These are phyloP conservation scores for Dioscorea alata DNA, from an alignment of 106 monocot species.

Conservation along the genomic window DNA sequence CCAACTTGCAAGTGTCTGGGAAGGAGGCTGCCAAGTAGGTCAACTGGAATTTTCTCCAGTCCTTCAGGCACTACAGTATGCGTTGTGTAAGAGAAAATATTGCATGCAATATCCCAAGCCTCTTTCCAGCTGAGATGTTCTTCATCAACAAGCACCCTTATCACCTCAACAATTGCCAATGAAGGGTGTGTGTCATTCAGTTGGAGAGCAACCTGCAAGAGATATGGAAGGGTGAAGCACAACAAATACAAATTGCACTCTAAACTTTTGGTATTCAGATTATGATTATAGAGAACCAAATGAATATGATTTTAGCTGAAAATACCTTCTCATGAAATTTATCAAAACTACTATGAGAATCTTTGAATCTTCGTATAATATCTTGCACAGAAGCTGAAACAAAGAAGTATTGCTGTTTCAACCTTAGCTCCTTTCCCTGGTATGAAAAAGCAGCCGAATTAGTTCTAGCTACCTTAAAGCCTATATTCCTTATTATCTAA, in stretches of 20 bases:
- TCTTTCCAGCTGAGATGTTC: slow-evolving; percentile 22
- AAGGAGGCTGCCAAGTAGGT: slow-evolving; percentile 25
- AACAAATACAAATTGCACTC: too few relatives aligned
- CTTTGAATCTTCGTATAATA: slow-evolving; percentile 30
- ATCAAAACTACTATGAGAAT: slow-evolving; percentile 24
- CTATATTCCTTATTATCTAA: too few relatives aligned
- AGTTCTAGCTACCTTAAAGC: neutral
- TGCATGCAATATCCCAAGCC: slow-evolving; percentile 24
- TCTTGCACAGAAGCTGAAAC: slow-evolving; percentile 41
- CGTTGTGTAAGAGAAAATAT: slow-evolving; percentile 30
- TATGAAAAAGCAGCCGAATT: neutral
- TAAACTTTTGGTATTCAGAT: neutral
- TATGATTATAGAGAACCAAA: neutral
- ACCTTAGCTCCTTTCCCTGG: slow-evolving; percentile 38
- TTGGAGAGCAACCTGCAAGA: slow-evolving; percentile 36
- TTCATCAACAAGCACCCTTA: slow-evolving; percentile 31
- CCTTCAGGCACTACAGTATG: slow-evolving; percentile 27
- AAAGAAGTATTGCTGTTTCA: slow-evolving; percentile 44
- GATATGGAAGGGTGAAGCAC: neutral
- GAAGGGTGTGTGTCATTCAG: slow-evolving; percentile 41
- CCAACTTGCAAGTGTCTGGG: slow-evolving; percentile 36
- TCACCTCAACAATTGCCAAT: slow-evolving; percentile 30
- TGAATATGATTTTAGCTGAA: neutral
- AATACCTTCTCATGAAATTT: slow-evolving; percentile 33
- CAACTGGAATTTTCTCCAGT: slow-evolving; percentile 30